Conservation (phyloP, 2,329 filamentous ascomycete genomes). For the Aspergillus latus region DNA sequence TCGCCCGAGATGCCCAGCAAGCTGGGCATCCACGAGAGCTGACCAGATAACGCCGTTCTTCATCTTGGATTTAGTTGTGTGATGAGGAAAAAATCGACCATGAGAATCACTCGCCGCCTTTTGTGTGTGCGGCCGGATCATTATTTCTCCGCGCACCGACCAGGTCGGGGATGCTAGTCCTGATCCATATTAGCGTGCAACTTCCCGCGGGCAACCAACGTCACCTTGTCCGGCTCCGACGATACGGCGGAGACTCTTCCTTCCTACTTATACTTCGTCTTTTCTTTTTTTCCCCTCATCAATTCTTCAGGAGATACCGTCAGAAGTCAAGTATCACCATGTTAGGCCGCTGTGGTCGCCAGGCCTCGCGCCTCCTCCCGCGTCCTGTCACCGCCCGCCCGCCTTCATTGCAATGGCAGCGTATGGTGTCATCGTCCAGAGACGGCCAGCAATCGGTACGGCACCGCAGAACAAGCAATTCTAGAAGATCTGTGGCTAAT, state of each 20-base stretch:
- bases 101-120: not conserved
- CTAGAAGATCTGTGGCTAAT: not conserved
- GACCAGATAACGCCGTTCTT: constrained; percentile 38
- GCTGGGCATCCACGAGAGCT: constrained; percentile 36
- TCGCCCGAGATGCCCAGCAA: constrained; percentile 36
- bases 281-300: constrained; percentile 15
- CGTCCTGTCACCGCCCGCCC: constrained; percentile 29
- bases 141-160: constrained; percentile 3
- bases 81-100: constrained; percentile 28
- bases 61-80: constrained; percentile 46
- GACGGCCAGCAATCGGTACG: constrained; percentile 45
- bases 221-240: constrained; percentile 23
- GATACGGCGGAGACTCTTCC: constrained; percentile 22
- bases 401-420: constrained; percentile 30
- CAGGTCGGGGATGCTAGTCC: constrained; percentile 22
- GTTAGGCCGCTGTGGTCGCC: constrained; percentile 39
- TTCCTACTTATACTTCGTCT: constrained; percentile 14
- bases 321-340: constrained; percentile 24
- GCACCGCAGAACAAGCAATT: constrained; percentile 2
- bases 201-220: constrained; percentile 41
- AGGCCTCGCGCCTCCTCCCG: constrained; percentile 33
- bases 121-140: constrained; percentile 16
- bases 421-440: constrained; percentile 40
- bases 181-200: constrained; percentile 24
- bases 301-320: constrained; percentile 25